Conservation (phyloP, 257 asterid genomes). For the Petunia secreta region DNA sequence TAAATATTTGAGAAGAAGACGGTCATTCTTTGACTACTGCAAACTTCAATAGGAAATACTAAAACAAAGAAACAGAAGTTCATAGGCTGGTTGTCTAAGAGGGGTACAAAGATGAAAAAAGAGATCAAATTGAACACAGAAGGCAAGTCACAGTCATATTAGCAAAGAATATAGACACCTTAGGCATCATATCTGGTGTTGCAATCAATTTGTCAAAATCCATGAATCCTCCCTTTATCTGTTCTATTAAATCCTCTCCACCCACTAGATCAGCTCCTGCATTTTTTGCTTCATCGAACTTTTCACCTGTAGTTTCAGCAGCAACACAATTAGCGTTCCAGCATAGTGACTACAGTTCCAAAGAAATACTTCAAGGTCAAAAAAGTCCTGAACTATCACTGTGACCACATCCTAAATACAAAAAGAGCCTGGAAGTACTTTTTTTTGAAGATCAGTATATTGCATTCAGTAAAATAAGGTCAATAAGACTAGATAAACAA, state of each 20-base stretch:
- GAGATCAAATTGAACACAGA: background rate
- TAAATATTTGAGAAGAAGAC: background rate
- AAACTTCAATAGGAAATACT: background rate
- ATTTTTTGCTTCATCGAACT: slow-evolving; percentile 94
- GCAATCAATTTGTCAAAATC: slow-evolving; percentile 95
- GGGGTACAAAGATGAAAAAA: background rate
- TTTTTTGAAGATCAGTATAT: background rate
- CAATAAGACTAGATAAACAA: background rate
- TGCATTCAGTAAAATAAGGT: slow-evolving; percentile 8
- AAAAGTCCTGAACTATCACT: background rate
- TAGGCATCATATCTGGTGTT: slow-evolving; percentile 99
- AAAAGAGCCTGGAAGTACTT: background rate
- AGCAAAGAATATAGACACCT: slow-evolving; percentile 46
- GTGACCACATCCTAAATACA: background rate
- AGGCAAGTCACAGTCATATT: background rate
- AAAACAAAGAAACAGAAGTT: slow-evolving; percentile 12
- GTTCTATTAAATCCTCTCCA: slow-evolving; percentile 92
- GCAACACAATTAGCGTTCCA: slow-evolving; percentile 34
- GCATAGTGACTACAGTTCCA: slow-evolving; percentile 19
- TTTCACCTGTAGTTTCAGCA: slow-evolving; percentile 68
- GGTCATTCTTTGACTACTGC: background rate
- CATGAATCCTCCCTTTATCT: slow-evolving; percentile 94
- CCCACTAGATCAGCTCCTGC: slow-evolving; percentile 99
- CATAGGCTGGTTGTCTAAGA: background rate
- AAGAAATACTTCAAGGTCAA: background rate